Percentiles rank a stretch among this genome's conserved stretches.
These are phyloP conservation scores for Sorghum bicolor DNA, from an alignment of 176 grass and related monocot species.

Conservation along the genomic window DNA sequence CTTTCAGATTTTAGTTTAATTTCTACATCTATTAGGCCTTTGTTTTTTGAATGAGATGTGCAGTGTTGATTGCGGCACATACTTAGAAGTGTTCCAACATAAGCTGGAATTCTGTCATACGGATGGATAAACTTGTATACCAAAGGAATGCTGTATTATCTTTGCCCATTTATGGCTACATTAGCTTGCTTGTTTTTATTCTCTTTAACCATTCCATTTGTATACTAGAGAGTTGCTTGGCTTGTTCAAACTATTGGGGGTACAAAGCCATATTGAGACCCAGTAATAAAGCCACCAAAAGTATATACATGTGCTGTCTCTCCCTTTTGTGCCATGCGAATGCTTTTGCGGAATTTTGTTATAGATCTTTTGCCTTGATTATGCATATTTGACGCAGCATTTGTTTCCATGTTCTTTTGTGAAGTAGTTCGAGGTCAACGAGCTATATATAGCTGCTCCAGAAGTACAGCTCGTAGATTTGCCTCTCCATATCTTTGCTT, in stretches of 20 bases:
- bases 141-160: conserved; percentile 68
- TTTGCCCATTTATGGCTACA: conserved; percentile 62
- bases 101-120: conserved; percentile 69
- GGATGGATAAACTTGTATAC: conserved; percentile 55
- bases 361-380: conserved; percentile 22
- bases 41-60: conserved; percentile 67
- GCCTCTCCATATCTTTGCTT: neutral
- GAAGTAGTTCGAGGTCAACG: neutral
- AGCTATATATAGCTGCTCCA: neutral
- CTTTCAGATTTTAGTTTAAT: conserved; percentile 74
- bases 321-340: neutral
- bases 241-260: conserved; percentile 41
- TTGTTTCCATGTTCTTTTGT: neutral
- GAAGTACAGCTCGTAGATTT: neutral
- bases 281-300: conserved; percentile 49
- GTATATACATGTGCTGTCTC: conserved; percentile 28
- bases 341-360: neutral
- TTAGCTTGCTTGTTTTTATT: conserved; percentile 42
- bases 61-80: conserved; percentile 61
- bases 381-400: neutral
- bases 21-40: conserved; percentile 62
- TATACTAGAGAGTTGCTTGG: conserved; percentile 44
- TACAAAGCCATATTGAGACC: conserved; percentile 37
- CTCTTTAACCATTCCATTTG: conserved; percentile 49
- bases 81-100: conserved; percentile 69